phyloP scores from a whole-genome alignment of 2,329 filamentous ascomycete species.

The Chrysoporthe austroafricana region DNA sequence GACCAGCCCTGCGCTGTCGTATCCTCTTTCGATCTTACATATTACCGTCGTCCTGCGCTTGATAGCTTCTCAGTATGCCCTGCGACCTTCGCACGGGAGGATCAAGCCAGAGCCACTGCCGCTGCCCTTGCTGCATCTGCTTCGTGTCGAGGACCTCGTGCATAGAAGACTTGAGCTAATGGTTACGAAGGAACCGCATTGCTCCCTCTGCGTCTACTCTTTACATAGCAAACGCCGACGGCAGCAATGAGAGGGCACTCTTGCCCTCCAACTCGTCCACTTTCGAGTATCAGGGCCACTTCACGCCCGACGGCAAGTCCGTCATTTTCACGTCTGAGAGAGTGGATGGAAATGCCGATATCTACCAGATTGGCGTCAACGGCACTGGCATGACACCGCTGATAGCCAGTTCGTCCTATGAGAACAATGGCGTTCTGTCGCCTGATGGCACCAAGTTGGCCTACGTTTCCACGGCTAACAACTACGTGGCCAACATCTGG shows the following conservation, averaged over 20 bases:
- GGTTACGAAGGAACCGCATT: slow-evolving; percentile 31
- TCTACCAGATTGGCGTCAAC: slow-evolving; percentile 43
- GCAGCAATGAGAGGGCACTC: slow-evolving; percentile 42
- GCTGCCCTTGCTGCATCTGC: no score
- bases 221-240: slow-evolving; percentile 43
- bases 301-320: slow-evolving; percentile 44
- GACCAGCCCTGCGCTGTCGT: neutral
- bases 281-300: slow-evolving; percentile 46
- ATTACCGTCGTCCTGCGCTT: neutral
- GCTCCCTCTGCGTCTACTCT: slow-evolving; percentile 29
- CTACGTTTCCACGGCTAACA: slow-evolving; percentile 44
- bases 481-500: slow-evolving; percentile 45
- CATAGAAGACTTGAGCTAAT: neutral
- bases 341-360: slow-evolving; percentile 45
- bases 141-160: neutral
- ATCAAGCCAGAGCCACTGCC: no score
- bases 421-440: slow-evolving; percentile 43
- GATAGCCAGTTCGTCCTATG: slow-evolving; percentile 40
- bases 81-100: neutral
- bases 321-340: slow-evolving; percentile 46
- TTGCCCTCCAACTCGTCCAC: slow-evolving; percentile 34
- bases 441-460: slow-evolving; percentile 43
- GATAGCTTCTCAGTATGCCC: neutral
- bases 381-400: slow-evolving; percentile 42
- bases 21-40: neutral